These are phyloP conservation scores for Boletellus ananas DNA, from an alignment of 768 basidiomycete genomes.

Conservation along the genomic window DNA sequence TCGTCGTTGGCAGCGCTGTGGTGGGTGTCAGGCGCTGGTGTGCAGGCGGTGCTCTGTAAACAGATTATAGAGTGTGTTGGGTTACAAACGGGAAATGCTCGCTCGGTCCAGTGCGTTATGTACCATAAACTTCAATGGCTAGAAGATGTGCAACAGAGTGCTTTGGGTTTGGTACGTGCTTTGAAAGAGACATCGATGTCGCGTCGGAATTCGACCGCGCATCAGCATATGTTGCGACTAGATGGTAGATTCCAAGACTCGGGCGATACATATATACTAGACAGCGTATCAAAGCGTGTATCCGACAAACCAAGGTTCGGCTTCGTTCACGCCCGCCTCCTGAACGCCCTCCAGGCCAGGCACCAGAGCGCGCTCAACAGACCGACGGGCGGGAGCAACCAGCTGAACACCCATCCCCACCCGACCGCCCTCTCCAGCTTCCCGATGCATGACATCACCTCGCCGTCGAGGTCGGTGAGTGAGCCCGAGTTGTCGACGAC, in stretches of 20 bases:
- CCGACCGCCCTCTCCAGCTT: constrained; percentile 45
- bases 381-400: constrained; percentile 55
- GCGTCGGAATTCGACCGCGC: too few relatives aligned
- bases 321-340: constrained; percentile 12
- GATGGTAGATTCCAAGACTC: too few relatives aligned
- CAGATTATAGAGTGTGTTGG: constrained; percentile 14
- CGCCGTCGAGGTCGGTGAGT: constrained; percentile 57
- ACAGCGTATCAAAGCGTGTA: neutral
- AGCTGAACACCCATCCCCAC: constrained; percentile 59
- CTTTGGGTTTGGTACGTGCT: too few relatives aligned
- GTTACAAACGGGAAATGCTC: neutral
- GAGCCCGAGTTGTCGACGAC: constrained; percentile 90
- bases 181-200: too few relatives aligned
- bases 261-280: neutral
- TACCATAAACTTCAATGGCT: too few relatives aligned
- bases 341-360: constrained; percentile 34
- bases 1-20: constrained; percentile 17
- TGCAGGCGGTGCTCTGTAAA: constrained; percentile 30
- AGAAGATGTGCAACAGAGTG: too few relatives aligned
- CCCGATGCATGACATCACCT: constrained; percentile 38
- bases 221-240: too few relatives aligned
- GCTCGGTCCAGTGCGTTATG: neutral
- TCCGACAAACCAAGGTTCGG: neutral
- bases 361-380: constrained; percentile 45
- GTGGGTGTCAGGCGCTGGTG: constrained; percentile 19